Evolutionary conservation across 2,329 filamentous ascomycete genomes (phyloP).

Genomic region (Dactylonectria macrodidyma): DNA sequence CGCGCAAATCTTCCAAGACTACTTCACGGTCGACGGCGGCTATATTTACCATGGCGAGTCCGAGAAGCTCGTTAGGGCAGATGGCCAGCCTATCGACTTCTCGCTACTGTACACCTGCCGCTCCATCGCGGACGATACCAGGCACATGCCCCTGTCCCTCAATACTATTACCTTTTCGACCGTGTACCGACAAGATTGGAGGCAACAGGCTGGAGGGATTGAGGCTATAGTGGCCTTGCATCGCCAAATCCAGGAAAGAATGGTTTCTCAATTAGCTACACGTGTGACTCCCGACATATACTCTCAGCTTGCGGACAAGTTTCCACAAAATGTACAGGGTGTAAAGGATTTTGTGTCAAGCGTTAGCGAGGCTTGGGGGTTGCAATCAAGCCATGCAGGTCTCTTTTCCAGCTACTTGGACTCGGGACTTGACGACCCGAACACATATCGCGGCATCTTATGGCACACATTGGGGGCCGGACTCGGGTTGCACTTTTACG

Average conservation of each 20-base stretch:
- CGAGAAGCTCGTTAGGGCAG: constrained; percentile 20
- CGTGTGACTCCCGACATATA: too few species aligned
- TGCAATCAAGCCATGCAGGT: too few species aligned
- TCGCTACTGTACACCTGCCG: constrained; percentile 37
- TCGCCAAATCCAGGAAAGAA: background rate
- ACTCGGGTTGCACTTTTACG: too few species aligned
- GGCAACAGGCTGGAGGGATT: background rate
- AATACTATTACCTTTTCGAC: constrained; percentile 37
- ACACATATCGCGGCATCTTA: too few species aligned
- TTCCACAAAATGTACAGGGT: too few species aligned
- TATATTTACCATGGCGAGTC: constrained; percentile 25
- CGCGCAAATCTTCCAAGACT: constrained; percentile 31
- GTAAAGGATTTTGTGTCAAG: too few species aligned
- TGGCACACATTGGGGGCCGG: too few species aligned
- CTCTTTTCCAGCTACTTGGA: too few species aligned
- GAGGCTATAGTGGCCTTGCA: background rate
- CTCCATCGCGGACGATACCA: constrained; percentile 23
- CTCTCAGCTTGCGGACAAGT: too few species aligned
- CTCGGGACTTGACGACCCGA: too few species aligned
- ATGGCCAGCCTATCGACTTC: constrained; percentile 29
- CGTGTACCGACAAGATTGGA: constrained; percentile 8
- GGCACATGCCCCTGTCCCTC: background rate
- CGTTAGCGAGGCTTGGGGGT: too few species aligned
- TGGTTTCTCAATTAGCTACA: background rate
- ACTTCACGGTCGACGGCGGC: constrained; percentile 28